These are phyloP conservation scores for Davidsoniella neocaledoniae DNA, from an alignment of 2,329 filamentous ascomycete genomes.

Conservation along the genomic window DNA sequence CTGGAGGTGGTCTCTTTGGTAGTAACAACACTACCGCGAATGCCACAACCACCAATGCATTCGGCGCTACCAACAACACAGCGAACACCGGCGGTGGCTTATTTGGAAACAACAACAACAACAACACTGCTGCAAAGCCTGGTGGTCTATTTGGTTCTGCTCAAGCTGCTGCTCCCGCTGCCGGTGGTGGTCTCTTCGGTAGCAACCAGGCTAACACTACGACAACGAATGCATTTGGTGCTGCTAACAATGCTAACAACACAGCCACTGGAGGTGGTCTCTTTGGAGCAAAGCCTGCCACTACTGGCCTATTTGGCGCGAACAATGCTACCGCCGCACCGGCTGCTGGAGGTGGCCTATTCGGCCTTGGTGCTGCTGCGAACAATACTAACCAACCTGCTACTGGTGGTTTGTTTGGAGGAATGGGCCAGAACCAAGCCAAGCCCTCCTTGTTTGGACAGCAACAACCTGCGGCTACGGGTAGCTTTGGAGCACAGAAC, in stretches of 20 bases:
- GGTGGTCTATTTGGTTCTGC: conserved; percentile 33
- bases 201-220: conserved; percentile 16
- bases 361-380: conserved; percentile 16
- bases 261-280: conserved; percentile 20
- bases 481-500: conserved; percentile 37
- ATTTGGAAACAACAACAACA: conserved; percentile 18
- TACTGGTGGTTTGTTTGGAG: conserved; percentile 12
- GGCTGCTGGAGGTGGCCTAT: conserved; percentile 22
- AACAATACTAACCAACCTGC: conserved; percentile 25
- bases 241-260: conserved; percentile 14
- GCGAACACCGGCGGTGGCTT: conserved; percentile 21
- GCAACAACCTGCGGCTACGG: conserved; percentile 26
- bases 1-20: conserved; percentile 30
- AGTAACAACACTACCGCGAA: conserved; percentile 16
- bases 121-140: conserved; percentile 23
- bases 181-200: conserved; percentile 31
- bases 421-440: conserved; percentile 33
- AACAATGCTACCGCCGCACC: conserved; percentile 15
- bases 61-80: conserved; percentile 19
- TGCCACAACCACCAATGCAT: conserved; percentile 20
- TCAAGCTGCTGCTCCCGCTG: conserved; percentile 6
- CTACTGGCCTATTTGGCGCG: conserved; percentile 27
- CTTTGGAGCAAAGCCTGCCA: conserved; percentile 22
- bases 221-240: conserved; percentile 25
- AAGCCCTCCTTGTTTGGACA: conserved; percentile 40